These are phyloP conservation scores for Geranomyces michiganensis DNA, from an alignment of 192 early-diverging fungal species.

Conservation along the genomic window DNA sequence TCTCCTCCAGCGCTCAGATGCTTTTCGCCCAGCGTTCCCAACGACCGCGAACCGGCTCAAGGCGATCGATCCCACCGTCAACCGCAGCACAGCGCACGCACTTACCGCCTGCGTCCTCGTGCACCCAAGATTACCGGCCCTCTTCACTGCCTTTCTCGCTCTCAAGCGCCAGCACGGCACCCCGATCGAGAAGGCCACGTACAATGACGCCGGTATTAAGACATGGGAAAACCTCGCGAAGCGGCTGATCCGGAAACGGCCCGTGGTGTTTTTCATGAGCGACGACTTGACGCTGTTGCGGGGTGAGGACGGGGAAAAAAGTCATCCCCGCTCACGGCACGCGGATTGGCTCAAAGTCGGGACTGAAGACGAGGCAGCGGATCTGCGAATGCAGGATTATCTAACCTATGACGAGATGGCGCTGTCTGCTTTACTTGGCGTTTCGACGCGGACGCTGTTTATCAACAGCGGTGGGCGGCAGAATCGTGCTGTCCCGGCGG, in stretches of 20 bases:
- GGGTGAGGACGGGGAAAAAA: not conserved
- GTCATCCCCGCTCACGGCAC: not conserved
- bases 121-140: not conserved
- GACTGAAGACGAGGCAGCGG: not conserved
- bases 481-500: constrained; percentile 10
- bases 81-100: not conserved
- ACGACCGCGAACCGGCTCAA: not conserved
- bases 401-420: constrained; percentile 45
- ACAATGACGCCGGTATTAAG: constrained; percentile 15
- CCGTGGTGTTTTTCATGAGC: constrained; percentile 30
- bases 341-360: constrained; percentile 24
- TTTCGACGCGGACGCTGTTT: constrained; percentile 34
- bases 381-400: constrained; percentile 33
- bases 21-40: not conserved
- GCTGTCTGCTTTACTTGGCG: constrained; percentile 35
- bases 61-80: not conserved
- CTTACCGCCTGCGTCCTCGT: constrained; percentile 27
- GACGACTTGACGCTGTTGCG: constrained; percentile 34
- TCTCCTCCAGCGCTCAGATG: not conserved
- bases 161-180: constrained; percentile 23
- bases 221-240: constrained; percentile 13
- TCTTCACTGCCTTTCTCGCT: constrained; percentile 21
- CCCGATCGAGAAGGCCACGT: constrained; percentile 20
- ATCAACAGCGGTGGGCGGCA: constrained; percentile 38
- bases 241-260: constrained; percentile 33